These are phyloP conservation scores for Auriscalpium vulgare DNA, from an alignment of 768 basidiomycete species.

Conservation along the genomic window DNA sequence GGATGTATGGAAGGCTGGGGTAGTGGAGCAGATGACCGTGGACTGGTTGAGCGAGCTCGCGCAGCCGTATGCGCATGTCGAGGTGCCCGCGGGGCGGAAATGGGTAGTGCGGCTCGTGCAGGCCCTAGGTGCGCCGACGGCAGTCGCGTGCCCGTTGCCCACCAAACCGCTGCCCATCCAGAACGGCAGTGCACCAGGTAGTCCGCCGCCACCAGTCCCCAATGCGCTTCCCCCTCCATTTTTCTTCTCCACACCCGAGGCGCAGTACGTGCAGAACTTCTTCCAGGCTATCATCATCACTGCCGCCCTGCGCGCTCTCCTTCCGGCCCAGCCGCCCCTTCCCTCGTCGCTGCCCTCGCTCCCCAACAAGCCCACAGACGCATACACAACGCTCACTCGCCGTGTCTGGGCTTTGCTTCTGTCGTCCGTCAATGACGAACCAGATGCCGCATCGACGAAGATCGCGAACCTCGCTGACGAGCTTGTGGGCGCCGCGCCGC, in stretches of 20 bases:
- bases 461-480: constrained; percentile 68
- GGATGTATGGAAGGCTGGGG: constrained; percentile 37
- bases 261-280: constrained; percentile 47
- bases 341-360: not conserved
- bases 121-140: constrained; percentile 37
- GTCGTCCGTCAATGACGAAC: constrained; percentile 40
- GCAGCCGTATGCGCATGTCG: constrained; percentile 3
- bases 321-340: constrained; percentile 29
- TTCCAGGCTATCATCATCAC: constrained; percentile 59
- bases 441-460: constrained; percentile 37
- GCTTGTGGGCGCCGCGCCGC: constrained; percentile 42
- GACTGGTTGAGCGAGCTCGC: constrained; percentile 17
- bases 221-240: constrained; percentile 60
- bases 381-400: constrained; percentile 35
- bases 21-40: constrained; percentile 21
- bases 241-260: constrained; percentile 46
- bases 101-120: constrained; percentile 46
- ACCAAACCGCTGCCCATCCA: constrained; percentile 10
- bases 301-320: constrained; percentile 49
- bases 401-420: constrained; percentile 62
- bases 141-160: constrained; percentile 20
- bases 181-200: not conserved
- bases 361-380: constrained; percentile 5
- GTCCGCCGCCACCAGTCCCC: not conserved
- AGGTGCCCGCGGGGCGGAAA: constrained; percentile 15